Percentiles rank a stretch among this genome's conserved stretches.
Evolutionary conservation across 2,329 filamentous ascomycete genomes (phyloP).

Genomic region (Chaetomium globosum): DNA sequence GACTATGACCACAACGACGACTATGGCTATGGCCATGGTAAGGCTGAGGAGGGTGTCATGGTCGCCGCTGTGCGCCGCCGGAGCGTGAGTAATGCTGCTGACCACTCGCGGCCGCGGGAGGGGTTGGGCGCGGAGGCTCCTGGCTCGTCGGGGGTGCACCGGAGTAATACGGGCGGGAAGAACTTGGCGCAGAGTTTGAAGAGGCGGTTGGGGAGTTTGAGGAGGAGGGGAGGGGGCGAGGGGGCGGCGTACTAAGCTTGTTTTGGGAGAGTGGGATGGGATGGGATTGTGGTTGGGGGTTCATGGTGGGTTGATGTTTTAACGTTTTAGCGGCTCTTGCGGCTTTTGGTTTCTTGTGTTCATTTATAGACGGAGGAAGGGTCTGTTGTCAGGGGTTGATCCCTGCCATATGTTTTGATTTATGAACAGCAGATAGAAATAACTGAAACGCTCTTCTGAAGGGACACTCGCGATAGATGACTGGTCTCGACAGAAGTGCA

Average conservation of each 20-base stretch:
- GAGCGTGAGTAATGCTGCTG: slow-evolving; percentile 47
- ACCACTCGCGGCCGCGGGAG: no score
- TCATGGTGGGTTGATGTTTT: background rate
- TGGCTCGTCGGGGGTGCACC: slow-evolving; percentile 37
- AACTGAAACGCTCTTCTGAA: background rate
- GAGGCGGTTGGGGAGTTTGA: slow-evolving; percentile 57
- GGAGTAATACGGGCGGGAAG: slow-evolving; percentile 46
- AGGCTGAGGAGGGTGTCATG: slow-evolving; percentile 32
- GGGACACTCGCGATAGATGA: background rate
- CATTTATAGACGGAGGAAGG: background rate
- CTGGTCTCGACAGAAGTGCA: background rate
- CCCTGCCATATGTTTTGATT: background rate
- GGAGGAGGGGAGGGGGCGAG: slow-evolving; percentile 45
- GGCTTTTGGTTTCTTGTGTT: background rate
- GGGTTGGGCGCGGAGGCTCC: background rate
- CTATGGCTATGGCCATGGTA: background rate
- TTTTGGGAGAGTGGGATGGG: background rate
- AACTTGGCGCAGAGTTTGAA: slow-evolving; percentile 56
- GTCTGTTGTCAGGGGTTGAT: background rate
- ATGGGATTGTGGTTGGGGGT: background rate
- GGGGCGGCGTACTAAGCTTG: slow-evolving; percentile 5
- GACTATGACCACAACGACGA: background rate
- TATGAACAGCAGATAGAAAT: background rate
- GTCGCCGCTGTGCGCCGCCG: slow-evolving; percentile 43
- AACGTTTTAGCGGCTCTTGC: no score